Base-by-base conservation (phyloP, 192 early-diverging fungal genomes). In the Rhizoclosmatium sp. region DNA sequence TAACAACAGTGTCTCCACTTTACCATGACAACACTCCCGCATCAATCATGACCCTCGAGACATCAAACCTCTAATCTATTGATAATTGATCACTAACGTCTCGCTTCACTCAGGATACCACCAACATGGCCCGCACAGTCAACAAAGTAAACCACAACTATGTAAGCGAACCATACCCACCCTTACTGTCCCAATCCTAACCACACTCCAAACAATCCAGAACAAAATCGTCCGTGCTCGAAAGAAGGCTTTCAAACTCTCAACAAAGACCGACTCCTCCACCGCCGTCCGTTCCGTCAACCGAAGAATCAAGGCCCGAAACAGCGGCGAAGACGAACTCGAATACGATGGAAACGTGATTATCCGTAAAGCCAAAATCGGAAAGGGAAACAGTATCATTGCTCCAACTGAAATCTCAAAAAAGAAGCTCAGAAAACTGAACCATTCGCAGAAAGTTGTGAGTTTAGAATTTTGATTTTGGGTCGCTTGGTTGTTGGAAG, bases 351-450 rank as follows among this genome's bases (percentile, higher is more conserved):
- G 12, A 21, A 69, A 69, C 42, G 23, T 47, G 16, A 44, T 69
- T 14, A n/a, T 69, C 12, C 67, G 67, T 16, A 21, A 44, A 21
- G 67, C 67, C 39, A 69, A 47, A 47, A 16, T 69, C 14, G 67
- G 67, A 14, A 69, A 69, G 45, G 46, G 46, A 16, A 69, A 69
- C 67, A 10, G 40, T 2, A 42, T 69, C 10, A 69, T 69, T 69
- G 40, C 40, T 1, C 67, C 67, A 2, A 69, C 67, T 2, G 67
- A 69, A 23, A 46, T 69, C 40, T 42, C 31, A 2, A 69, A 69
- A 23, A 69, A 69, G 46, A 69, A 69, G 67, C 44, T 69, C 1
- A 21, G 44, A 19, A 47, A 47, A 44, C 21, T 69, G 39, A 44
- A 23, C 12, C 67, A 69, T 42, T 21, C 67, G 7, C 16, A 19